Conservation (phyloP, 2,329 filamentous ascomycete genomes). For the Conoideocrella luteorostrata region DNA sequence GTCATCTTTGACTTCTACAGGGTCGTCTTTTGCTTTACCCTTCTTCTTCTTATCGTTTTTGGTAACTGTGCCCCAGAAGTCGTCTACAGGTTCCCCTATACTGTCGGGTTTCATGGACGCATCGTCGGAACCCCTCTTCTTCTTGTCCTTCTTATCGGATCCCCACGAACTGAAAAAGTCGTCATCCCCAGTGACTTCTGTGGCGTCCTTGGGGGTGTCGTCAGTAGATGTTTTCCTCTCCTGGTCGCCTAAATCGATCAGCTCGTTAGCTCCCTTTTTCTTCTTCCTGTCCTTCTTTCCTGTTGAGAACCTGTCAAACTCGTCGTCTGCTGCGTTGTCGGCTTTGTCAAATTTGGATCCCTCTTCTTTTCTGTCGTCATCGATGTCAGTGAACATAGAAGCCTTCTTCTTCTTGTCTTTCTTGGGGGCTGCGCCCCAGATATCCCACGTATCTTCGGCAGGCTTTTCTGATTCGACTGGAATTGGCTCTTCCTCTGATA, state of each 20-base stretch:
- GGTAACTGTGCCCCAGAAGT: constrained; percentile 28
- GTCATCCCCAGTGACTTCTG: constrained; percentile 32
- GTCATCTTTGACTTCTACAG: constrained; percentile 40
- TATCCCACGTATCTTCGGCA: constrained; percentile 5
- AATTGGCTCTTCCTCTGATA: background rate
- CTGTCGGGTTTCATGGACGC: constrained; percentile 32
- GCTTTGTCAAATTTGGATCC: constrained; percentile 1
- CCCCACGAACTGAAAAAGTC: constrained; percentile 53
- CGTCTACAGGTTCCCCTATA: constrained; percentile 37
- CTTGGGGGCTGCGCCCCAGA: constrained; percentile 4
- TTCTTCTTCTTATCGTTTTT: constrained; percentile 43
- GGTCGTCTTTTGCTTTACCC: constrained; percentile 42
- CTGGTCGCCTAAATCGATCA: constrained; percentile 29
- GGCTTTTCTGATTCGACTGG: constrained; percentile 3
- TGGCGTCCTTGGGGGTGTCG: constrained; percentile 20
- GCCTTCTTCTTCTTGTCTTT: constrained; percentile 15
- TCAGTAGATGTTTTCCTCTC: constrained; percentile 18
- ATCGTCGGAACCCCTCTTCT: constrained; percentile 26
- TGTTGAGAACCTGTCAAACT: background rate
- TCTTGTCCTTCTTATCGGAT: constrained; percentile 44
- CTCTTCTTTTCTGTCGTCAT: constrained; percentile 2
- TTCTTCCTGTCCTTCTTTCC: constrained; percentile 32
- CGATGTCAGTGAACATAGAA: constrained; percentile 1
- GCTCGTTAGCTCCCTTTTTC: constrained; percentile 31
- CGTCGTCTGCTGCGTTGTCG: constrained; percentile 1